phyloP scores from a whole-genome alignment of 192 early-diverging fungal species.

The Oehlia diaphana region DNA sequence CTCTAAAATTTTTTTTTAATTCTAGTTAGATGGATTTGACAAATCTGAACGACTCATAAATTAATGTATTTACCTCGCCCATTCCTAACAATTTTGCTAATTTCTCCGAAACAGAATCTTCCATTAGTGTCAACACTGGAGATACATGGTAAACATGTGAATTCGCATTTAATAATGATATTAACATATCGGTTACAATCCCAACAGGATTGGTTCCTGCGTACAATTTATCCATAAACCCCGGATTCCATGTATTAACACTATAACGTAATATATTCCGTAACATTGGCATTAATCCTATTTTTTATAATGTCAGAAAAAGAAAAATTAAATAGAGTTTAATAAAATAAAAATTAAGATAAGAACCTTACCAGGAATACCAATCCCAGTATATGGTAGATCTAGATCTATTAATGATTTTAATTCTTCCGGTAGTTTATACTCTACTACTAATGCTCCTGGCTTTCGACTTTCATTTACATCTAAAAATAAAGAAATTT shows the following conservation, averaged over 20 bases:
- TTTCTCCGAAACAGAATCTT: slow-evolving; percentile 55
- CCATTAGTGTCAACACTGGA: slow-evolving; percentile 71
- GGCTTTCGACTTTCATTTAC: slow-evolving; percentile 43
- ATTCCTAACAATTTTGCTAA: slow-evolving; percentile 49
- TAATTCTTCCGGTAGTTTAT: slow-evolving; percentile 45
- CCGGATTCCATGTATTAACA: slow-evolving; percentile 64
- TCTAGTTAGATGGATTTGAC: not conserved
- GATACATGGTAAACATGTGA: slow-evolving; percentile 75
- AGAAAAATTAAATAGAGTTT: slow-evolving; percentile 19
- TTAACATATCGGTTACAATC: slow-evolving; percentile 66
- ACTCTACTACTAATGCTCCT: slow-evolving; percentile 40
- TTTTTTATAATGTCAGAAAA: not conserved
- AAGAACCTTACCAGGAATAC: slow-evolving; percentile 43
- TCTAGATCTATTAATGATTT: slow-evolving; percentile 50
- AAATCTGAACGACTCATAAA: not conserved
- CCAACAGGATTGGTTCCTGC: slow-evolving; percentile 75
- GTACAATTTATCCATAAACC: slow-evolving; percentile 85
- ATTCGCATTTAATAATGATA: slow-evolving; percentile 75
- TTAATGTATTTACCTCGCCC: slow-evolving; percentile 33
- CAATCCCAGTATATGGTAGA: slow-evolving; percentile 42
- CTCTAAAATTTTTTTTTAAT: slow-evolving; percentile 2
- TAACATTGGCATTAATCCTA: slow-evolving; percentile 47
- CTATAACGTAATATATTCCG: slow-evolving; percentile 51
- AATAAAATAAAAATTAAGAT: not conserved
- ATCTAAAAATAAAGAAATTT: slow-evolving; percentile 34